Evolutionary conservation across 2,329 filamentous ascomycete genomes (phyloP).

Genomic region (Ilyonectria robusta): DNA sequence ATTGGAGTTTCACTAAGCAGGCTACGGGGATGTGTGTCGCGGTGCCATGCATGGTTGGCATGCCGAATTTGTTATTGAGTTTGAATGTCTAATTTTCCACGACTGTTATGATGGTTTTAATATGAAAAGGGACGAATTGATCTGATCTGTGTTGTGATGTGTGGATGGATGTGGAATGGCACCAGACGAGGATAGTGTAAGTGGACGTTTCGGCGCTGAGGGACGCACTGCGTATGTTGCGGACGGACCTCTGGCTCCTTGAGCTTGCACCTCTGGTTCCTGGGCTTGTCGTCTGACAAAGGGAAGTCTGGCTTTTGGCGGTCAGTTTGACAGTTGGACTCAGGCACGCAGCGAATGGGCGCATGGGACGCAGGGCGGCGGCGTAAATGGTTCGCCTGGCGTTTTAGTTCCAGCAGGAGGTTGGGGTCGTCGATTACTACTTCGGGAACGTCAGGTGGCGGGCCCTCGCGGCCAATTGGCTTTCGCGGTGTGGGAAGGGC

Average conservation of each 20-base stretch:
- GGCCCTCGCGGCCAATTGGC: neutral
- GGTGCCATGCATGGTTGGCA: constrained; percentile 8
- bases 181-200: constrained; percentile 14
- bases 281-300: neutral
- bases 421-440: constrained; percentile 1
- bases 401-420: too few relatives aligned
- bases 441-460: neutral
- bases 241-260: too few relatives aligned
- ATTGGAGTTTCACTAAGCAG: neutral
- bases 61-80: neutral
- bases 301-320: neutral
- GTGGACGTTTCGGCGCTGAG: neutral
- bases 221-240: neutral
- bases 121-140: neutral
- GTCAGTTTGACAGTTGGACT: neutral
- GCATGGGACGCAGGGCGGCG: neutral
- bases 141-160: neutral
- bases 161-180: constrained; percentile 5
- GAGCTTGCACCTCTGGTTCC: too few relatives aligned
- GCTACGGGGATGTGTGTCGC: constrained; percentile 6
- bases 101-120: neutral
- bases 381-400: neutral
- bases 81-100: neutral
- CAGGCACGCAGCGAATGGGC: neutral
- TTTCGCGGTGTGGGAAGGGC: neutral